Evolutionary conservation across 305 asterid genomes (phyloP), one percentile per base, ranked within the genome.

Genomic region (Salvia sclarea): DNA sequence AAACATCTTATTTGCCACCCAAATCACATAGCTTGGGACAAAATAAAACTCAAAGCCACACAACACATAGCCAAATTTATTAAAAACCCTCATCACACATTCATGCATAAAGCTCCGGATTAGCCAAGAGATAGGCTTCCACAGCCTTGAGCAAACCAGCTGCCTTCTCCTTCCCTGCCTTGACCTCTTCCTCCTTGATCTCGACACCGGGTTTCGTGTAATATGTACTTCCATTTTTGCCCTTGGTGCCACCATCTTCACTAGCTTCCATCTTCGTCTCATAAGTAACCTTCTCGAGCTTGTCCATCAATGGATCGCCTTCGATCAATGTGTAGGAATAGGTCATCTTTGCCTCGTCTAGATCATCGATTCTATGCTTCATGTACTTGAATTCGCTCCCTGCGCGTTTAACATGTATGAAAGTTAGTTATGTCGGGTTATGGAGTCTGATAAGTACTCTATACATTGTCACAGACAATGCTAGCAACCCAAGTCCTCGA

Each of bases 121-220:
- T 55, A 14, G 81, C 78, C 37, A 66, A 65, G 37, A 72, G 78
- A 48, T 72, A 68, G 17, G 75, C 78, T 14, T 77, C 81, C 61
- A 72, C 65, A 62, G 75, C 81, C 78, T 77, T 77, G 45, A 78
- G 47, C 64, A 81, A 8, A 2, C 45, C 76, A 9, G 37, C 50
- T 14, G 81, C 78, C 73, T 52, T 75, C 8, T 78, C 79, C 69
- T 78, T 81, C 20, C 68, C 81, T 8, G 35, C 77, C 75, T 69
- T 75, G 45, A 81, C 64, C 41, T 78, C 69, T 21, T 78, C 83
- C 20, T 72, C 81, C 0, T 50, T 78, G 61, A 81, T 69, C 61
- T 69, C 75, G 33, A 73, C 83, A 1, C 67, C 81, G 35, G 61
- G 21, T 55, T 75, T 81, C 22, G 75, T 61, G 18, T 72, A 43